phyloP scores from a whole-genome alignment of 2,329 filamentous ascomycete genomes.

The Pestalotiopsis sp. region DNA sequence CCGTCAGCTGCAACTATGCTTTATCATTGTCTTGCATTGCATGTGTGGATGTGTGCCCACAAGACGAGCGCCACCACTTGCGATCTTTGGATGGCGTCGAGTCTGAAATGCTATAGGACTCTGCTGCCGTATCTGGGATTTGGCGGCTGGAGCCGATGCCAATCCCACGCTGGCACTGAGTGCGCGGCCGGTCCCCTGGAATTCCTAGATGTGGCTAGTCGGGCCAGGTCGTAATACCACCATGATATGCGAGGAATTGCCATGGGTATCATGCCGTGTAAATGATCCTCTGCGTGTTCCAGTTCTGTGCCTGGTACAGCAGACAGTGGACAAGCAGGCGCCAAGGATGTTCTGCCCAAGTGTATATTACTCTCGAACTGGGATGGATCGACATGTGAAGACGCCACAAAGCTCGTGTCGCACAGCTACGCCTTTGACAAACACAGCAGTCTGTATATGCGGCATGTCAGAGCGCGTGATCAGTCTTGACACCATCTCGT shows the following conservation, averaged over 20 bases:
- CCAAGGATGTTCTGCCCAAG: not conserved
- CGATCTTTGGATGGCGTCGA: not conserved
- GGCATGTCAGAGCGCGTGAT: not conserved
- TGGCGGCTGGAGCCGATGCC: not conserved
- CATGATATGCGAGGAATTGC: not conserved
- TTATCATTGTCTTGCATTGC: conserved; percentile 1
- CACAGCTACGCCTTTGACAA: not conserved
- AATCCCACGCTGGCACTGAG: not conserved
- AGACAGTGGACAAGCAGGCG: not conserved
- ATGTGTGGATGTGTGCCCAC: not conserved
- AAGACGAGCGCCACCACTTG: not conserved
- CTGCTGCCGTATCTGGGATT: not conserved
- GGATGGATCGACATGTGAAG: conserved; percentile 3
- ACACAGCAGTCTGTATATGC: not conserved
- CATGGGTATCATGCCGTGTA: not conserved
- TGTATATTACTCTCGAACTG: not conserved
- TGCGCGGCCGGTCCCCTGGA: not conserved
- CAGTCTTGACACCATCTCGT: not conserved
- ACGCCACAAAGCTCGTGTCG: not conserved
- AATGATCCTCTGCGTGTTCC: not conserved
- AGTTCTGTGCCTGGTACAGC: not conserved
- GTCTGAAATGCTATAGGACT: not conserved
- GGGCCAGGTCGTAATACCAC: not conserved
- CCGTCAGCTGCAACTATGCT: not conserved
- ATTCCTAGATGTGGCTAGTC: not conserved